Evolutionary conservation across 1,139 yeast species (phyloP).

Genomic region (Insectozyma bohioensis): DNA sequence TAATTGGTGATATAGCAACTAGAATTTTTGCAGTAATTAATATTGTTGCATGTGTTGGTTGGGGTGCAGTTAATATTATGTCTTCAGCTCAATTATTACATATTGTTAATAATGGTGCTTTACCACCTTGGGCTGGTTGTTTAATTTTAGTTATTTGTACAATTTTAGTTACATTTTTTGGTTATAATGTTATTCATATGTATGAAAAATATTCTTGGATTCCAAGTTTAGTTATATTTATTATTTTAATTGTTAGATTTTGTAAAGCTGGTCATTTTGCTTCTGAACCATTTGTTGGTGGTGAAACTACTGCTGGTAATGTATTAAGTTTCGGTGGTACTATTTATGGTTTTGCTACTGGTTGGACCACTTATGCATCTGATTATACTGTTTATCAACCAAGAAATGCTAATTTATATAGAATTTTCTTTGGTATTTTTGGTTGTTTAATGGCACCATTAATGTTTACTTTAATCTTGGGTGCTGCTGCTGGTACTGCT

Average conservation of each 20-base stretch:
- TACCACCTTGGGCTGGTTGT: slow-evolving; percentile 94
- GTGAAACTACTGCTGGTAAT: slow-evolving; percentile 65
- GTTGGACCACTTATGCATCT: slow-evolving; percentile 92
- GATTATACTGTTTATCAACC: slow-evolving; percentile 90
- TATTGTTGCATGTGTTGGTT: slow-evolving; percentile 85
- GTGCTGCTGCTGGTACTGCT: slow-evolving; percentile 86
- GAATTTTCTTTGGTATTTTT: slow-evolving; percentile 63
- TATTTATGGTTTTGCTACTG: slow-evolving; percentile 86
- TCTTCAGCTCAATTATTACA: slow-evolving; percentile 83
- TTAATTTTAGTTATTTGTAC: slow-evolving; percentile 69
- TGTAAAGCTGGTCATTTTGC: slow-evolving; percentile 63
- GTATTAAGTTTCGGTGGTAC: slow-evolving; percentile 86
- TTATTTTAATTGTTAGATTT: slow-evolving; percentile 77
- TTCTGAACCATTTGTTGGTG: slow-evolving; percentile 47
- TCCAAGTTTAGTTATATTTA: slow-evolving; percentile 70
- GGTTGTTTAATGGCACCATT: slow-evolving; percentile 68
- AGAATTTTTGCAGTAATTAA: slow-evolving; percentile 78
- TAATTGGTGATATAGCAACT: slow-evolving; percentile 74
- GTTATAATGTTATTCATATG: slow-evolving; percentile 76
- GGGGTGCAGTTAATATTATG: slow-evolving; percentile 94
- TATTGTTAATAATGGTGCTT: slow-evolving; percentile 64
- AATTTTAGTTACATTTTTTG: slow-evolving; percentile 77
- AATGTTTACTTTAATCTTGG: slow-evolving; percentile 71
- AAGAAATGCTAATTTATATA: slow-evolving; percentile 54
- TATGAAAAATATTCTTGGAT: slow-evolving; percentile 91